Evolutionary conservation across 495 filamentous ascomycete genomes (phyloP).

Genomic region (Bryoglossum gracile): DNA sequence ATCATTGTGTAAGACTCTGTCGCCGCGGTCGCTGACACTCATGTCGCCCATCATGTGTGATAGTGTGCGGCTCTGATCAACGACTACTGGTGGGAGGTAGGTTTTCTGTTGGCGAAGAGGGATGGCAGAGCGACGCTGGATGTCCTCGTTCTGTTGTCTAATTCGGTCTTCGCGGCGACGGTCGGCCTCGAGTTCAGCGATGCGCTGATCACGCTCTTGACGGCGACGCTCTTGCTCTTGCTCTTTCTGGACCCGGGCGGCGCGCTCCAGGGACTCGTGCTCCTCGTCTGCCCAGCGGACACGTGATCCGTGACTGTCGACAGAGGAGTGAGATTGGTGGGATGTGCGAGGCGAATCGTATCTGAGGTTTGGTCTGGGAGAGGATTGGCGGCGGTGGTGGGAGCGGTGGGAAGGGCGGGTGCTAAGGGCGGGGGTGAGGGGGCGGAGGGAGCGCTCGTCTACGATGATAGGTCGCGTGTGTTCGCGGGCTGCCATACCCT

Average conservation of each 20-base stretch:
- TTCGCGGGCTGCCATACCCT: background rate
- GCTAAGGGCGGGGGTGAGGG: background rate
- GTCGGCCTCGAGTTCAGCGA: constrained; percentile 12
- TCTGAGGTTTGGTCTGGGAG: background rate
- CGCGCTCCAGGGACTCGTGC: background rate
- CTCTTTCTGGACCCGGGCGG: too few relatives aligned
- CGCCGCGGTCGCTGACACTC: background rate
- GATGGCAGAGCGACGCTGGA: constrained; percentile 16
- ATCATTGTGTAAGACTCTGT: constrained; percentile 3
- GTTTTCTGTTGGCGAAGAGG: background rate
- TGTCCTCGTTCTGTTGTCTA: constrained; percentile 20
- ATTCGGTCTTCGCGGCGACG: constrained; percentile 8
- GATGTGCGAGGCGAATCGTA: constrained; percentile 22
- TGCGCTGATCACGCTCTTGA: constrained; percentile 6
- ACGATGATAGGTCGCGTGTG: constrained; percentile 17
- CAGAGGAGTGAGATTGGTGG: constrained; percentile 18
- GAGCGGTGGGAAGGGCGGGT: constrained; percentile 3
- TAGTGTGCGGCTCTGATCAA: constrained; percentile 12
- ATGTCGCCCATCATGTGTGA: constrained; percentile 11
- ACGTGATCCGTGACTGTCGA: too few relatives aligned
- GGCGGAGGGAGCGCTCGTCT: constrained; percentile 14
- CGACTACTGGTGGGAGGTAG: constrained; percentile 7
- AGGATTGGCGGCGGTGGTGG: constrained; percentile 2
- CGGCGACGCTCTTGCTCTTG: background rate
- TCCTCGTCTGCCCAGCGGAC: constrained; percentile 13